Evolutionary conservation across 2,329 filamentous ascomycete species (phyloP), one percentile per base, ranked within the genome.

Genomic region (Trichoderma afroharzianum): DNA sequence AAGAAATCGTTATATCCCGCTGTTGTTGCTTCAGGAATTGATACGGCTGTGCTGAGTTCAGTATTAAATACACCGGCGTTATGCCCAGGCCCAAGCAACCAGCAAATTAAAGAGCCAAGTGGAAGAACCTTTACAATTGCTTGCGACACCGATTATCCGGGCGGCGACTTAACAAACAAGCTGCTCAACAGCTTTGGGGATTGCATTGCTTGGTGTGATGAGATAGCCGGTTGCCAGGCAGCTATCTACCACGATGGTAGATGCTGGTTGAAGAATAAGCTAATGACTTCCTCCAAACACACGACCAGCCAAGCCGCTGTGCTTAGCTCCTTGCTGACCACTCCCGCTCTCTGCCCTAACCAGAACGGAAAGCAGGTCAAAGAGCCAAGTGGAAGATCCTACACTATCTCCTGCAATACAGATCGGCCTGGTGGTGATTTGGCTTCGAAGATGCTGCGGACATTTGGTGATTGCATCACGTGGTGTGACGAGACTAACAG

Each of bases 311-410:
- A 63, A 14, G 36, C 47, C 4, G 61, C 61, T 26, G 61, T 63
- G 21, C 14, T 63, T 4, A 30, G 24, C 59, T 62, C 59, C n/a
- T 33, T 32, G 12, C 33, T 62, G 21, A 62, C 6, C 21, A 24
- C 59, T 11, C 59, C 33, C 6, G 21, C 63, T 3, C 30, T 66
- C 8, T 66, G 63, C 47, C 63, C 63, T 2, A 39, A 32, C 21
- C 63, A 57, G 39, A 57, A 57, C 26, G 63, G 63, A 32, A 66
- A 66, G 21, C 63, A 66, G 30, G 32, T 66, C n/a, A 66, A 57
- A 47, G 63, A 66, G 32, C 8, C 47, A 33, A 66, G 47, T 15
- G 63, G 63, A 15, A 28, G 63, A 39, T 39, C n/a, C 30, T 66
- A 39, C 6, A 66, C 63, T 3, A 21, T 66, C 9, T 32, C 63